Evolutionary conservation across 2,329 filamentous ascomycete genomes (phyloP).

Genomic region (Dactylellina haptotyla): DNA sequence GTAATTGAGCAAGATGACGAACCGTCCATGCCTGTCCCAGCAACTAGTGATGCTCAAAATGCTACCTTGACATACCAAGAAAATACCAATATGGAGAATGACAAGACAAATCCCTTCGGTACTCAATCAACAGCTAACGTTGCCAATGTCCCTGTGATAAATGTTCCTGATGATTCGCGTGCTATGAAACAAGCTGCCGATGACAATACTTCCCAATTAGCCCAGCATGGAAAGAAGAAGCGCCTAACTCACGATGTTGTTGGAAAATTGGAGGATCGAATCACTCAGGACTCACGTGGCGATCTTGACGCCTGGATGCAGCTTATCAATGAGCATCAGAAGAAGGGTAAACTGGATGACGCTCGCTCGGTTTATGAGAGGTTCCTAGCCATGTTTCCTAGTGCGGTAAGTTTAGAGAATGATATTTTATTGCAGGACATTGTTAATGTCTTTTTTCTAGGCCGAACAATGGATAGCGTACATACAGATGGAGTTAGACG

Average conservation of each 20-base stretch:
- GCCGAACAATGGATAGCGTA: slow-evolving; percentile 91
- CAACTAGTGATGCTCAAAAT: slow-evolving; percentile 44
- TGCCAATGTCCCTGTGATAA: slow-evolving; percentile 49
- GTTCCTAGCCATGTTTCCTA: slow-evolving; percentile 87
- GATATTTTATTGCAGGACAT: slow-evolving; percentile 7
- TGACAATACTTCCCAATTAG: slow-evolving; percentile 34
- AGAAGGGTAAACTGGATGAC: slow-evolving; percentile 82
- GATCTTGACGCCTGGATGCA: slow-evolving; percentile 91
- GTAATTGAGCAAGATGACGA: slow-evolving; percentile 54
- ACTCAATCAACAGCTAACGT: slow-evolving; percentile 28
- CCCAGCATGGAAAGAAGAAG: slow-evolving; percentile 61
- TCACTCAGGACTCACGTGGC: slow-evolving; percentile 90
- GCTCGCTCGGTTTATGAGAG: slow-evolving; percentile 82
- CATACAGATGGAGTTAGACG: slow-evolving; percentile 85
- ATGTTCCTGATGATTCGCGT: slow-evolving; percentile 47
- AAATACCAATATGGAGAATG: slow-evolving; percentile 48
- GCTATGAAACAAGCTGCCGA: slow-evolving; percentile 26
- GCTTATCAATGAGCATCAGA: slow-evolving; percentile 84
- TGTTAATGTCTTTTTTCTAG: slow-evolving; percentile 64
- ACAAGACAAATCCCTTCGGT: slow-evolving; percentile 35
- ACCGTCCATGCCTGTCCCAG: slow-evolving; percentile 31
- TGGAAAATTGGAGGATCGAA: slow-evolving; percentile 85
- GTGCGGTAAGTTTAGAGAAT: slow-evolving; percentile 76
- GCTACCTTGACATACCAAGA: slow-evolving; percentile 52
- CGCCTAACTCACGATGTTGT: slow-evolving; percentile 77